Conservation (phyloP, 169 alveolate species). For the Cryptosporidium felis region DNA sequence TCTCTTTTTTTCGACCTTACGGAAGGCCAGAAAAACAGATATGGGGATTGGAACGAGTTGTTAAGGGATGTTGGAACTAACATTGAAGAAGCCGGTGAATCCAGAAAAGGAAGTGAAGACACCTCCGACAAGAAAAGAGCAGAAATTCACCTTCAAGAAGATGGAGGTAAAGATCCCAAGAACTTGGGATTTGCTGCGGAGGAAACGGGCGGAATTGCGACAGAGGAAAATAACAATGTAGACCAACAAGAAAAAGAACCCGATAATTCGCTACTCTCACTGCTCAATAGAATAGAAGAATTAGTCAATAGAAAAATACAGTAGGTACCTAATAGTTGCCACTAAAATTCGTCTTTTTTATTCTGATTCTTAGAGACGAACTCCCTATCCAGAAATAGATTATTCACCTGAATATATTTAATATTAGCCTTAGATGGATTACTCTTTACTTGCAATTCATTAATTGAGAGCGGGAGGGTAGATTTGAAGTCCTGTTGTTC, state of each 20-base stretch:
- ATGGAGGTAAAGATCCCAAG: too few species aligned
- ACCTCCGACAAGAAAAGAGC: neutral
- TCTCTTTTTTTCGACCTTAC: too few species aligned
- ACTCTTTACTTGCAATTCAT: conserved; percentile 24
- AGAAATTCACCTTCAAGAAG: too few species aligned
- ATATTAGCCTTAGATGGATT: neutral
- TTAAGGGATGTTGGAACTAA: neutral
- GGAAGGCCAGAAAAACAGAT: neutral
- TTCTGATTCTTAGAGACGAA: neutral
- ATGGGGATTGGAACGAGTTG: conserved; percentile 14
- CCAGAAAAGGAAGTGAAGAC: neutral
- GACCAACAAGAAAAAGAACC: neutral
- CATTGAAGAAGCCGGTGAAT: neutral
- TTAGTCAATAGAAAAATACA: conserved; percentile 26
- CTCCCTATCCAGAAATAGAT: neutral
- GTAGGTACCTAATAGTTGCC: neutral
- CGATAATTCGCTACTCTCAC: conserved; percentile 21
- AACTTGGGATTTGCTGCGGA: too few species aligned
- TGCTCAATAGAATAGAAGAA: conserved; percentile 16
- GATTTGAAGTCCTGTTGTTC: neutral
- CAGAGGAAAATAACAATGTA: too few species aligned
- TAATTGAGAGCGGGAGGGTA: conserved; percentile 32
- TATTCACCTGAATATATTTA: conserved; percentile 50
- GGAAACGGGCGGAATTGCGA: too few species aligned
- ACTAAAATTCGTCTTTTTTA: conserved; percentile 28